phyloP scores from a whole-genome alignment of 139 green algal species.

The Monoraphidium neglectum region DNA sequence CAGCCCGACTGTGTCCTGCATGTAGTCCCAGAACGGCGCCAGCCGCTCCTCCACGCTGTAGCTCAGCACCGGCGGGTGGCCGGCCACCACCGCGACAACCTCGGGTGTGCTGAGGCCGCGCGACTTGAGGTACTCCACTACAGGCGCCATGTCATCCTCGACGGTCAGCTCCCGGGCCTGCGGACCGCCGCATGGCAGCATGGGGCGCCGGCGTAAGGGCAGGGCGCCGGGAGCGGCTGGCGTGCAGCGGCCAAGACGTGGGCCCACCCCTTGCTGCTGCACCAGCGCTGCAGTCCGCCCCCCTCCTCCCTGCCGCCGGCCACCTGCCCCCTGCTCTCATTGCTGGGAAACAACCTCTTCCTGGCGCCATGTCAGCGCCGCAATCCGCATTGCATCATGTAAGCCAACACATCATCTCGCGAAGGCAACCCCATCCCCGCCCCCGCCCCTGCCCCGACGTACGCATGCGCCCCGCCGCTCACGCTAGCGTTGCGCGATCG shows the following conservation, averaged over 20 bases:
- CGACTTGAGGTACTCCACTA: constrained; percentile 52
- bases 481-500: constrained; percentile 39
- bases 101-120: constrained; percentile 41
- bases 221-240: too few species aligned
- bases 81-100: constrained; percentile 60
- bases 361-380: too few species aligned
- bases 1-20: constrained; percentile 25
- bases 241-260: too few species aligned
- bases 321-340: too few species aligned
- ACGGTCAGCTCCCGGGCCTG: constrained; percentile 60
- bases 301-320: too few species aligned
- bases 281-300: too few species aligned
- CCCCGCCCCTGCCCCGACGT: background rate
- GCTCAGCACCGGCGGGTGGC: constrained; percentile 68
- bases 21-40: constrained; percentile 65
- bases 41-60: constrained; percentile 66
- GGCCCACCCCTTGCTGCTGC: too few species aligned
- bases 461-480: constrained; percentile 8
- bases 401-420: background rate
- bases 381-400: background rate
- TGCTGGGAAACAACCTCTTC: too few species aligned
- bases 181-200: too few species aligned
- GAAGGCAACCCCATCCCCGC: background rate
- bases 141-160: constrained; percentile 63
- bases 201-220: background rate